A percentile compares a stretch with the other conserved stretches of the same genome.
Conservation (phyloP, 306 rosid species). For the cucumber (Cucumis sativus) region Cucumber_9930_V3 NC_026655.2:4995501-4996000, state of each 20-base stretch:
- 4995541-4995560: slow-evolving; percentile 90
- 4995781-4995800: too few relatives aligned
- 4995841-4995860: too few relatives aligned
- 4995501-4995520: slow-evolving; percentile 93
- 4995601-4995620: slow-evolving; percentile 48
- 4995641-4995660: neutral
- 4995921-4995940: too few relatives aligned
- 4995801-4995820: too few relatives aligned
- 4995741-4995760: neutral
- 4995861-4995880: too few relatives aligned
- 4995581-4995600: slow-evolving; percentile 79
- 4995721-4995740: neutral
- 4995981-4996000: too few relatives aligned
- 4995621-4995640: slow-evolving; percentile 59
- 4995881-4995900: too few relatives aligned
- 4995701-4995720: neutral
- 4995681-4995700: neutral
- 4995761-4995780: neutral
- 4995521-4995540: slow-evolving; percentile 99
- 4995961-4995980: too few relatives aligned
- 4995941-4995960: too few relatives aligned
- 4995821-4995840: too few relatives aligned
- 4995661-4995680: neutral
- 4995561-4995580: slow-evolving; percentile 95
- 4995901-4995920: too few relatives aligned